These are phyloP conservation scores for Agaricus subrufescens DNA, from an alignment of 768 basidiomycete species.

Conservation along the genomic window DNA sequence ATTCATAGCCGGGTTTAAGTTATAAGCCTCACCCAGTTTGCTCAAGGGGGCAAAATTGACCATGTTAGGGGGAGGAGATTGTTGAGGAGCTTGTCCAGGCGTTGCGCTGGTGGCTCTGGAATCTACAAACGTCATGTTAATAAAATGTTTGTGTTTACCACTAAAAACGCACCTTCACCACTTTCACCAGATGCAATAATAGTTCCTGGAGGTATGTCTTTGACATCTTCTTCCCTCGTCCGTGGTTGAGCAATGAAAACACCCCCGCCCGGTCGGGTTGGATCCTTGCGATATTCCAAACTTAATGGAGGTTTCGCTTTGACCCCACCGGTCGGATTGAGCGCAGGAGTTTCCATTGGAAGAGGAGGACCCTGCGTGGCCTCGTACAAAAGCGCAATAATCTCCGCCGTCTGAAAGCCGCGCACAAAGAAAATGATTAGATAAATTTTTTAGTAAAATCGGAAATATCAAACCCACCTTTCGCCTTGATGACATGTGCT, in stretches of 20 bases:
- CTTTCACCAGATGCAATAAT: slow-evolving; percentile 33
- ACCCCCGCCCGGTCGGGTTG: slow-evolving; percentile 79
- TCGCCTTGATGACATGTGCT: slow-evolving; percentile 92
- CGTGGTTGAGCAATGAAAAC: slow-evolving; percentile 69
- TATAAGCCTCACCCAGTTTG: slow-evolving; percentile 33
- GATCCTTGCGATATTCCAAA: slow-evolving; percentile 75
- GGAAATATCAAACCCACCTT: slow-evolving; percentile 44
- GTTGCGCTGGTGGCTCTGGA: background rate
- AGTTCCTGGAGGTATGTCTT: slow-evolving; percentile 51
- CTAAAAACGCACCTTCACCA: slow-evolving; percentile 31
- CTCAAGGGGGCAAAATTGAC: slow-evolving; percentile 53
- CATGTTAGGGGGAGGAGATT: slow-evolving; percentile 39
- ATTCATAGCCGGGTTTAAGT: slow-evolving; percentile 78
- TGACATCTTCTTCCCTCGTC: slow-evolving; percentile 36
- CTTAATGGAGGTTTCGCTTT: slow-evolving; percentile 48
- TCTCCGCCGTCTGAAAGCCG: slow-evolving; percentile 72
- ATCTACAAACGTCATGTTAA: too few species aligned
- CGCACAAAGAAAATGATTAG: background rate
- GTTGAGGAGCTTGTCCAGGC: slow-evolving; percentile 7
- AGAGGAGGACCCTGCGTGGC: slow-evolving; percentile 75
- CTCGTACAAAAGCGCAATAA: slow-evolving; percentile 87
- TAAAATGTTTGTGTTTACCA: background rate
- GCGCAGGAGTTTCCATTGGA: slow-evolving; percentile 51
- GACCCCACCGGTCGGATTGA: slow-evolving; percentile 78
- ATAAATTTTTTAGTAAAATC: background rate